Evolutionary conservation across 768 basidiomycete genomes (phyloP), one percentile per base, ranked within the genome.

Genomic region (Boletus insuetus): DNA sequence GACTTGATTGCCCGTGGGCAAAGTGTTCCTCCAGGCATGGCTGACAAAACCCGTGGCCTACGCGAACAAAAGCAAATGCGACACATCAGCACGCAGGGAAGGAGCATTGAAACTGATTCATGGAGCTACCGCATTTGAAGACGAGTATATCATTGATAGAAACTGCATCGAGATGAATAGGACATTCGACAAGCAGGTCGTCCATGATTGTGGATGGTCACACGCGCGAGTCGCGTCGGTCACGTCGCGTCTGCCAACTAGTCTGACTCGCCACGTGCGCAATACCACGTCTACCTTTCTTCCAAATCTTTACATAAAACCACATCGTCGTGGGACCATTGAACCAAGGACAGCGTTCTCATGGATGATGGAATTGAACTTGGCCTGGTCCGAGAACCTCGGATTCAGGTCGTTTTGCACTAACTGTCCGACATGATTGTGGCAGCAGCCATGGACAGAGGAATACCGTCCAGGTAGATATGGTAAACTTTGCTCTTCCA

Each of bases 11-110:
- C 19, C 47, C 38, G 10, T 56, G 56, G 22, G 63, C 34, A 44
- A 64, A 59, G 31, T 66, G 64, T 26, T 54, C 62, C 24, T 58
- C 64, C 10, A 70, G 46, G 38, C 69, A 70, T 50, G 63, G 67
- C 41, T 59, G 64, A 47, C 69, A 70, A 40, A 70, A 70, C 48
- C 70, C 70, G 56, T 70, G 70, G 20, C 69, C 69, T 72, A 45
- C 34, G 34, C 29, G 38, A 54, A 60, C 19, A 32, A 58, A 56
- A 62, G 37, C 49, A 61, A 41, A 56, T 2, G 39, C 13, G 50
- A 35, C 31, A 17, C 42, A 32, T 69, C 49, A 61, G 66, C 47
- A 17, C 17, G 11, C 50, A 51, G 39, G 19, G 43, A 46, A 42
- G n/a, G 13, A 37, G 43, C 32, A 52, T 34, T 34, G 34, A 53